These are phyloP conservation scores for Austroboletus sp. DNA, from an alignment of 1,284 basidiomycete genomes.

Conservation along the genomic window DNA sequence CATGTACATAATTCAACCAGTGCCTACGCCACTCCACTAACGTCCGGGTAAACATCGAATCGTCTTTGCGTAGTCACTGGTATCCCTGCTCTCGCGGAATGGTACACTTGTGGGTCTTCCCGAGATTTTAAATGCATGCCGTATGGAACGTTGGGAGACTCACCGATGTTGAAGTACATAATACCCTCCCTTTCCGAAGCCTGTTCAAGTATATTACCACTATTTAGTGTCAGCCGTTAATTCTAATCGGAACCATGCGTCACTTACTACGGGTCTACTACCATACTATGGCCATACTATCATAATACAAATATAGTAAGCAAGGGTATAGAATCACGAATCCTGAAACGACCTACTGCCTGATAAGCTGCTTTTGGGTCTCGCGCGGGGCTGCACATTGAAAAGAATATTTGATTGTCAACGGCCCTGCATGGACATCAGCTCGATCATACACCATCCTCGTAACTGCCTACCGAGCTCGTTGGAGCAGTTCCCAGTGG, in stretches of 20 bases:
- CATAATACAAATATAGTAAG: background rate
- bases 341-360: slow-evolving; percentile 52
- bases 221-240: slow-evolving; percentile 29
- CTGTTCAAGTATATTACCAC: slow-evolving; percentile 76
- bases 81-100: slow-evolving; percentile 70
- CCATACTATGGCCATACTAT: slow-evolving; percentile 85
- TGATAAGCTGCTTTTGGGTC: slow-evolving; percentile 78
- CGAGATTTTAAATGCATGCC: slow-evolving; percentile 1
- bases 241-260: background rate
- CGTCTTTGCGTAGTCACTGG: slow-evolving; percentile 84
- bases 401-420: slow-evolving; percentile 93
- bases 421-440: slow-evolving; percentile 58
- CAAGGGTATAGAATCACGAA: background rate
- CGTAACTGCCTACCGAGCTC: slow-evolving; percentile 58
- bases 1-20: background rate
- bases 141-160: slow-evolving; percentile 25
- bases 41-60: slow-evolving; percentile 86
- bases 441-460: slow-evolving; percentile 2
- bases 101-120: slow-evolving; percentile 65
- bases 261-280: slow-evolving; percentile 81
- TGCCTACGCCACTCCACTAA: slow-evolving; percentile 34
- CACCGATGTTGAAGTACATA: slow-evolving; percentile 75
- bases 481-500: slow-evolving; percentile 92
- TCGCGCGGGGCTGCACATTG: slow-evolving; percentile 93
- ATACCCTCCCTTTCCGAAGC: slow-evolving; percentile 79